Evolutionary conservation across 2,329 filamentous ascomycete genomes (phyloP).

Genomic region (Trichothecium sympodiale): DNA sequence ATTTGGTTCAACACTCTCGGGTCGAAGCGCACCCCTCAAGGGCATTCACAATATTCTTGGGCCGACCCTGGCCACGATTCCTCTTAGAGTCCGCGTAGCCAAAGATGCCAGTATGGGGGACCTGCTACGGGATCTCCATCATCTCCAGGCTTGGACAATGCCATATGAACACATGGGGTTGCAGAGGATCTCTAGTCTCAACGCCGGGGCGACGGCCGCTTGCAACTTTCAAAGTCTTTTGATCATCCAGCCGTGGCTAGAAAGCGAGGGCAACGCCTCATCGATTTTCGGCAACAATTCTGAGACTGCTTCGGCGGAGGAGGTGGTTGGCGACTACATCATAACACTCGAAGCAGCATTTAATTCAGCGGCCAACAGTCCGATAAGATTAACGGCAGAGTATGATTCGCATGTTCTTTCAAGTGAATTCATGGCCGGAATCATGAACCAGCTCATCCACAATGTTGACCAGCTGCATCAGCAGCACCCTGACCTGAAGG

Average conservation of each 20-base stretch:
- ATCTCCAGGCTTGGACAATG: background rate
- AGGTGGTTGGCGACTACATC: conserved; percentile 1
- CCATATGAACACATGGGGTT: conserved; percentile 1
- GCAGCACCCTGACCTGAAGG: background rate
- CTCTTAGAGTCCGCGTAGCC: conserved; percentile 12
- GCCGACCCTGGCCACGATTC: background rate
- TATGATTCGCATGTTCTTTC: background rate
- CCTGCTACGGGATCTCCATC: background rate
- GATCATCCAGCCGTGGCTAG: background rate
- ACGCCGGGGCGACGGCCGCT: conserved; percentile 3
- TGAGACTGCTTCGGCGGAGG: background rate
- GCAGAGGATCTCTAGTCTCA: conserved; percentile 6
- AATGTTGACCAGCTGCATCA: background rate
- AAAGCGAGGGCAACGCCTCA: background rate
- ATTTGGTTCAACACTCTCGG: background rate
- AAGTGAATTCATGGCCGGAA: background rate
- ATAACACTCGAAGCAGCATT: background rate
- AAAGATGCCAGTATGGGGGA: conserved; percentile 16
- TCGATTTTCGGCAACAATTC: background rate
- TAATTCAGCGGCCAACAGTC: background rate
- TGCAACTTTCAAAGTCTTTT: conserved; percentile 1
- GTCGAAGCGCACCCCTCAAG: conserved; percentile 3
- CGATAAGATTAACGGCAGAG: background rate
- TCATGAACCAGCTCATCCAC: too few relatives aligned
- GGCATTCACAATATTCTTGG: background rate